phyloP scores from a whole-genome alignment of 73 alveolate genomes.

The Paramecium octaurelia region DNA sequence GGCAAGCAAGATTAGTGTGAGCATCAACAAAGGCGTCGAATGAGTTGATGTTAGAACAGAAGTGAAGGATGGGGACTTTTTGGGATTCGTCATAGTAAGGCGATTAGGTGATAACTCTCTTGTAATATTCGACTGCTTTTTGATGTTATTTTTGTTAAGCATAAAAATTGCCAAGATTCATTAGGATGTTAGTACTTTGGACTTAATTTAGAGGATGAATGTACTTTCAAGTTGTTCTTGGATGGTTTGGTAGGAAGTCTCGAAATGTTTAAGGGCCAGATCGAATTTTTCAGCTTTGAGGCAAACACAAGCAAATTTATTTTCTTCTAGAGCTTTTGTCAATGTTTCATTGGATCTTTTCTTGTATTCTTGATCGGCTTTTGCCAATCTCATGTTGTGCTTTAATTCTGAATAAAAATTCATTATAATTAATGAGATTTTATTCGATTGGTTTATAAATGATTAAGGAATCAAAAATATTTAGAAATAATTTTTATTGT shows the following conservation, averaged over 20 bases:
- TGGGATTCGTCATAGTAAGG: conserved; percentile 36
- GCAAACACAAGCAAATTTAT: conserved; percentile 61
- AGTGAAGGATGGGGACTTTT: neutral
- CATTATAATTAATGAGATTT: neutral
- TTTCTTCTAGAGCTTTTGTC: conserved; percentile 38
- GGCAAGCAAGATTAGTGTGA: conserved; percentile 70
- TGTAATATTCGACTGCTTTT: conserved; percentile 62
- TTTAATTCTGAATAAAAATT: neutral
- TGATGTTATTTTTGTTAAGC: conserved; percentile 51
- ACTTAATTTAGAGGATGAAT: neutral
- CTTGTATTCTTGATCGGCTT: neutral
- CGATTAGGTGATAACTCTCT: conserved; percentile 24
- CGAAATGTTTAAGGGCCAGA: conserved; percentile 53
- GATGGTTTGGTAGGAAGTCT: conserved; percentile 27
- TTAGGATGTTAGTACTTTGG: conserved; percentile 47
- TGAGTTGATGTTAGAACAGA: conserved; percentile 50
- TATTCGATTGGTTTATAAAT: neutral
- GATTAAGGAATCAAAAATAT: neutral
- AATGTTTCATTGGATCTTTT: neutral
- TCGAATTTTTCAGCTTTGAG: conserved; percentile 55
- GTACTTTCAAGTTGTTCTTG: neutral
- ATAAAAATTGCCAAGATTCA: conserved; percentile 65
- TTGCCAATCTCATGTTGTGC: neutral
- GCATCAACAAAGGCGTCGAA: conserved; percentile 68
- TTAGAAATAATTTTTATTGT: neutral